These are phyloP conservation scores for Pestalotiopsis fici DNA, from an alignment of 2,329 filamentous ascomycete species.

Conservation along the genomic window DNA sequence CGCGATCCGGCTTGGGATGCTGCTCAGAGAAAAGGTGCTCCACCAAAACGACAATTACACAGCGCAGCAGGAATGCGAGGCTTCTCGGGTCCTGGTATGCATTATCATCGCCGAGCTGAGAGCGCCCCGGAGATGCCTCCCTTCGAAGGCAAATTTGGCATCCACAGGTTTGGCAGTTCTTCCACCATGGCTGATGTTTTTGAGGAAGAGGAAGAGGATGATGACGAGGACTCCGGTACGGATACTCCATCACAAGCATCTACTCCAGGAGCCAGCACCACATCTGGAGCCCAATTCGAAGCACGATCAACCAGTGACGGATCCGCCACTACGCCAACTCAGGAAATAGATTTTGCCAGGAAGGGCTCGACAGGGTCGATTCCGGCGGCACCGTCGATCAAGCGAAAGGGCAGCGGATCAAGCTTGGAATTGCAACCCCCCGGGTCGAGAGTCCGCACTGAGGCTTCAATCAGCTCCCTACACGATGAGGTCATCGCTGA, in stretches of 20 bases:
- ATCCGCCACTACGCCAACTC: constrained; percentile 27
- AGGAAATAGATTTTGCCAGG: constrained; percentile 25
- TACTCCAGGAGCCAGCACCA: constrained; percentile 21
- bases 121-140: constrained; percentile 79
- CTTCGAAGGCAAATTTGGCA: constrained; percentile 65
- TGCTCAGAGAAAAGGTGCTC: constrained; percentile 58
- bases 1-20: constrained; percentile 68
- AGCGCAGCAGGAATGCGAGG: constrained; percentile 73
- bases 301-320: constrained; percentile 23
- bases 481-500: constrained; percentile 54
- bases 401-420: constrained; percentile 47
- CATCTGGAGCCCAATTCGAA: constrained; percentile 20
- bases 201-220: constrained; percentile 77
- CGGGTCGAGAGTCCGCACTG: constrained; percentile 43
- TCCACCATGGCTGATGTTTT: constrained; percentile 85
- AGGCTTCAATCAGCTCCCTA: constrained; percentile 50
- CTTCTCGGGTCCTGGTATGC: constrained; percentile 68
- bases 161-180: constrained; percentile 64
- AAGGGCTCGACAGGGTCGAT: constrained; percentile 14
- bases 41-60: constrained; percentile 70
- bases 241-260: constrained; percentile 27
- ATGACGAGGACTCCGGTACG: constrained; percentile 27
- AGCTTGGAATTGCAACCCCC: constrained; percentile 41
- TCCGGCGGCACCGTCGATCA: constrained; percentile 24
- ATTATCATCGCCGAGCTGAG: constrained; percentile 77